Base-by-base conservation (phyloP, 305 asterid genomes). In the Stenogyne calaminthoides region DNA sequence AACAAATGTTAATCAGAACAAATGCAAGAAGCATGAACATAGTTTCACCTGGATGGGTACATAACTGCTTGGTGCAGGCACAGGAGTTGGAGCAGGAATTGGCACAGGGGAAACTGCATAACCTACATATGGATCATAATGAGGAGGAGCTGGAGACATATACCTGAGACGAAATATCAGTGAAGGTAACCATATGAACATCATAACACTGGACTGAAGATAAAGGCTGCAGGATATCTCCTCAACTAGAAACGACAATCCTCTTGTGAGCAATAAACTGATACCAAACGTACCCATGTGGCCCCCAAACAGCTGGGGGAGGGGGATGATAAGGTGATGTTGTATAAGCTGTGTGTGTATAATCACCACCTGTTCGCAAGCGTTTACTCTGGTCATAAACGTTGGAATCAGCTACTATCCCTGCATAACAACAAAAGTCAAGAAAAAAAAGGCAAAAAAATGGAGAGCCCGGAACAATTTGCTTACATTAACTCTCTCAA, bases 271-370 rank as follows among this genome's bases (percentile, higher is more conserved):
- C 42, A 10, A 20, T 52, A 60, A 57, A 70, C 15, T 29, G 16
- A 25, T 18, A 70, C 71, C 18, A 10, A n/a, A 77, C 82, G 10
- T 84, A 95, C 99, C 96, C 99, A 69, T 91, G 99, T 37, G 96
- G 95, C 32, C 86, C 96, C 99, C 98, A 95, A 65, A 88, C 93
- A 76, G 97, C 88, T 44, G 96, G 70, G 3, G 97, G 96, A 18
- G 99, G 97, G 79, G 98, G 93, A 77, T 92, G 99, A 73, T 82
- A 92, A 76, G 96, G 99, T 78, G 98, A 95, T 76, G 99, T 82
- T 42, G 97, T 84, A 80, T 88, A 95, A 70, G 83, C 93, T 66
- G 91, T 78, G 47, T 95, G 96, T 4, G 96, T 84, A 83, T 95
- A 91, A 78, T 95, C 99, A 79, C 96, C 97, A 19, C 97, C 98